phyloP scores from a whole-genome alignment of 306 rosid species.

The Cicer yamashitae region DNA sequence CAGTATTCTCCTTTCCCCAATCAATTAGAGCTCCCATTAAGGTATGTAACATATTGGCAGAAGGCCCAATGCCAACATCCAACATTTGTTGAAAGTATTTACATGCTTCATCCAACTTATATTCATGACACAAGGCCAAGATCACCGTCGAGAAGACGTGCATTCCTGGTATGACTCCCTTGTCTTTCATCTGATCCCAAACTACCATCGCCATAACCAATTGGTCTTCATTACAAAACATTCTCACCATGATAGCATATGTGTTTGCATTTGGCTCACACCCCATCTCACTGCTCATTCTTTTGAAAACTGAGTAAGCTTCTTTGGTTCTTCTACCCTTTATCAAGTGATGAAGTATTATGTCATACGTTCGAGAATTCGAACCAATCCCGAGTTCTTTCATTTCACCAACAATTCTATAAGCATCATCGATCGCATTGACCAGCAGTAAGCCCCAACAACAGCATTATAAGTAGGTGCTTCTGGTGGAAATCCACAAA shows the following conservation, averaged over 20 bases:
- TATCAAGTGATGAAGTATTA: constrained; percentile 71
- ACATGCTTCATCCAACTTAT: constrained; percentile 77
- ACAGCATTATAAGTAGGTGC: constrained; percentile 84
- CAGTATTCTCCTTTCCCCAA: constrained; percentile 60
- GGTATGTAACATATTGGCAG: constrained; percentile 65
- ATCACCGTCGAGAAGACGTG: constrained; percentile 82
- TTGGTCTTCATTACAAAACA: constrained; percentile 71
- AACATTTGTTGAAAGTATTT: constrained; percentile 79
- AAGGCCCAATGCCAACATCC: constrained; percentile 80
- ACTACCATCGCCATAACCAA: constrained; percentile 67
- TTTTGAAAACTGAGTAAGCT: constrained; percentile 67
- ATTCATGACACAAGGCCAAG: constrained; percentile 61
- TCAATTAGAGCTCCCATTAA: constrained; percentile 64
- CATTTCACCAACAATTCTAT: constrained; percentile 66
- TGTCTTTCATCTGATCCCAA: constrained; percentile 78
- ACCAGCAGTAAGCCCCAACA: constrained; percentile 85
- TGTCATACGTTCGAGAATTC: constrained; percentile 75
- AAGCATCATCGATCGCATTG: constrained; percentile 62
- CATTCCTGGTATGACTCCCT: constrained; percentile 77
- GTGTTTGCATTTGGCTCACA: constrained; percentile 80
- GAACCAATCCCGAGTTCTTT: constrained; percentile 67
- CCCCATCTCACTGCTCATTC: constrained; percentile 58
- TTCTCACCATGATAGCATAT: constrained; percentile 73
- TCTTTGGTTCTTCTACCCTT: constrained; percentile 63
- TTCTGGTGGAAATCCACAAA: constrained; percentile 62